Evolutionary conservation across 495 filamentous ascomycete species (phyloP).

Genomic region (Penicillium mononematosum): DNA sequence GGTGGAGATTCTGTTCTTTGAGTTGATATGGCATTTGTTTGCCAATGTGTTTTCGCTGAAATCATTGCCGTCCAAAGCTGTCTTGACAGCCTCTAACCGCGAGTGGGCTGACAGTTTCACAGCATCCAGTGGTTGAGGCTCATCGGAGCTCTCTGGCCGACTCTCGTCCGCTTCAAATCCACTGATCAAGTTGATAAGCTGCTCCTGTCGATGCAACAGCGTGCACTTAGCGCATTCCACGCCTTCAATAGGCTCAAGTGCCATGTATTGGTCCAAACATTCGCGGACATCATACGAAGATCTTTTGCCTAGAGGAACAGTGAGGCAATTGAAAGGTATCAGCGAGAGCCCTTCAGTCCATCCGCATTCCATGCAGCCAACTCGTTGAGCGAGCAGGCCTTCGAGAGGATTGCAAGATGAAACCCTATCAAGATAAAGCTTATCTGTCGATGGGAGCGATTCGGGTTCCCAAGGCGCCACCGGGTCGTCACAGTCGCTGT

Average conservation of each 20-base stretch:
- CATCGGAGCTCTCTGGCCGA: slow-evolving; percentile 18
- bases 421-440: slow-evolving; percentile 14
- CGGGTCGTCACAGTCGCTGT: slow-evolving; percentile 9
- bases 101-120: slow-evolving; percentile 48
- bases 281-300: slow-evolving; percentile 64
- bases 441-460: slow-evolving; percentile 1
- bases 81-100: slow-evolving; percentile 49
- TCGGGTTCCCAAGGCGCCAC: neutral
- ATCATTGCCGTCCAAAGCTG: slow-evolving; percentile 73
- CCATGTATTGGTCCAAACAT: slow-evolving; percentile 80
- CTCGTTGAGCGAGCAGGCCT: slow-evolving; percentile 83
- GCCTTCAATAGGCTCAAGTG: slow-evolving; percentile 77
- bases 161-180: slow-evolving; percentile 34
- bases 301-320: slow-evolving; percentile 66
- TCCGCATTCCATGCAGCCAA: slow-evolving; percentile 83
- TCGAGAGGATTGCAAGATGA: slow-evolving; percentile 69
- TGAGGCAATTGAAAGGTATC: slow-evolving; percentile 92
- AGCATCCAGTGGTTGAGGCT: slow-evolving; percentile 29
- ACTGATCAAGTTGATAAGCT: slow-evolving; percentile 48
- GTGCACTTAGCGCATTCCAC: slow-evolving; percentile 94
- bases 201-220: slow-evolving; percentile 54
- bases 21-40: slow-evolving; percentile 69
- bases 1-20: slow-evolving; percentile 63
- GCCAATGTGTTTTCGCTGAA: slow-evolving; percentile 73
- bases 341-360: slow-evolving; percentile 82